A percentile compares a stretch with the other conserved stretches of the same genome.
These are phyloP conservation scores for Bassia scoparia DNA, from an alignment of 148 eudicot species.

Conservation along the genomic window DNA sequence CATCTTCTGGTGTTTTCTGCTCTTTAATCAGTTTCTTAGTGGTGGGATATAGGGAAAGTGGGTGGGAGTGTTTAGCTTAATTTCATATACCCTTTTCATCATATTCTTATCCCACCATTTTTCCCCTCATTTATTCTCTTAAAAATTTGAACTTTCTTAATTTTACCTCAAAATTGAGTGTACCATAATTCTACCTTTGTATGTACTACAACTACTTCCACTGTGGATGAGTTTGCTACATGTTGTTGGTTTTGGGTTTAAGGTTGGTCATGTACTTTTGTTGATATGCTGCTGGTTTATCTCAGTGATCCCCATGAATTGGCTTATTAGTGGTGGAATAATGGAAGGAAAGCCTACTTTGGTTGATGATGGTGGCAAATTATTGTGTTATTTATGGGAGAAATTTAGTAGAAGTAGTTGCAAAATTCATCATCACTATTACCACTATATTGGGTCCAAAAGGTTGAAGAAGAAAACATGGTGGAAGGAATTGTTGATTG, in stretches of 20 bases:
- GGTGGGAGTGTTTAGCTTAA: slow-evolving; percentile 6
- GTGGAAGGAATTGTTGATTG: slow-evolving; percentile 61
- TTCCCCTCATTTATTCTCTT: slow-evolving; percentile 6
- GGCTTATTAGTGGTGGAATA: slow-evolving; percentile 52
- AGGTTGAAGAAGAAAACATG: slow-evolving; percentile 47
- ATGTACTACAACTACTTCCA: slow-evolving; percentile 14
- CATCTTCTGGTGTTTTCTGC: slow-evolving; percentile 21
- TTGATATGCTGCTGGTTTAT: slow-evolving; percentile 68
- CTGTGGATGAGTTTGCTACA: slow-evolving; percentile 71
- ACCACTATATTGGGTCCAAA: slow-evolving; percentile 49
- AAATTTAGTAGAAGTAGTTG: slow-evolving; percentile 38
- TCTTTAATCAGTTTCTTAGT: slow-evolving; percentile 25
- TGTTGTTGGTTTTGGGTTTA: slow-evolving; percentile 68
- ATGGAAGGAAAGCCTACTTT: slow-evolving; percentile 53
- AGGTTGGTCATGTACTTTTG: slow-evolving; percentile 58
- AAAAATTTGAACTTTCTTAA: slow-evolving; percentile 22
- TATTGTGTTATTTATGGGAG: slow-evolving; percentile 49
- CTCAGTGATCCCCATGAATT: slow-evolving; percentile 64
- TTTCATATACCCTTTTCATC: neutral
- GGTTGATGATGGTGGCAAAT: slow-evolving; percentile 41
- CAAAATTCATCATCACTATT: slow-evolving; percentile 52
- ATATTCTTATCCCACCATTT: slow-evolving; percentile 2
- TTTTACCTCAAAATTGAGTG: neutral
- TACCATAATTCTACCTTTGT: neutral
- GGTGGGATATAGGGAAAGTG: slow-evolving; percentile 20